phyloP scores from a whole-genome alignment of 2,329 filamentous ascomycete species.

The Ustulina deusta region DNA sequence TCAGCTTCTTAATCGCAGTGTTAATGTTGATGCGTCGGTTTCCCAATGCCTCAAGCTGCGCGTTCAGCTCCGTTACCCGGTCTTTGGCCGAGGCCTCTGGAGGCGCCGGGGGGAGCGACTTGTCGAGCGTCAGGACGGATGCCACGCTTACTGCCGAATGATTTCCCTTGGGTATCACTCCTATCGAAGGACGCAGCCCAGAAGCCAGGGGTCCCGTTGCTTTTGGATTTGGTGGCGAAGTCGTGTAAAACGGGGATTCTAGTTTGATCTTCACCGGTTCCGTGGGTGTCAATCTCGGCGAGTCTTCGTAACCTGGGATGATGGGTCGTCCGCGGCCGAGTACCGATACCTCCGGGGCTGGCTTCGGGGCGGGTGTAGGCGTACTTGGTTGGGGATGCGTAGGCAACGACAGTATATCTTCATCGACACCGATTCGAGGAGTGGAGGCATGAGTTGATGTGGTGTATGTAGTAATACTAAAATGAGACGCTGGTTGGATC shows the following conservation, averaged over 20 bases:
- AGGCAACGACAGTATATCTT: slow-evolving; percentile 54
- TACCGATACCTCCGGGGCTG: slow-evolving; percentile 48
- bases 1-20: slow-evolving; percentile 80
- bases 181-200: slow-evolving; percentile 16
- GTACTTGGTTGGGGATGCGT: slow-evolving; percentile 52
- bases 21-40: slow-evolving; percentile 78
- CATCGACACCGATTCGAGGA: slow-evolving; percentile 55
- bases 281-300: slow-evolving; percentile 35
- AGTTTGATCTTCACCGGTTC: slow-evolving; percentile 50
- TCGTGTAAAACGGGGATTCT: slow-evolving; percentile 47
- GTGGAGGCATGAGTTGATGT: slow-evolving; percentile 61
- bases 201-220: slow-evolving; percentile 33
- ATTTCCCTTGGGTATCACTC: slow-evolving; percentile 35
- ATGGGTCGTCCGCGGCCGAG: slow-evolving; percentile 56
- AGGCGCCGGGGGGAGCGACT: slow-evolving; percentile 71
- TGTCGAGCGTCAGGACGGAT: slow-evolving; percentile 55
- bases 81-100: slow-evolving; percentile 69
- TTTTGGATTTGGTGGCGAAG: slow-evolving; percentile 26
- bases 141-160: slow-evolving; percentile 40
- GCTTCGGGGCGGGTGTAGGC: slow-evolving; percentile 39
- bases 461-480: slow-evolving; percentile 73
- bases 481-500: slow-evolving; percentile 68
- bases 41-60: slow-evolving; percentile 72
- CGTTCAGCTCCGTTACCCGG: slow-evolving; percentile 74
- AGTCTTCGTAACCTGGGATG: slow-evolving; percentile 47